These are phyloP conservation scores for Neonectria sp. DNA, from an alignment of 2,329 filamentous ascomycete species.

Conservation along the genomic window DNA sequence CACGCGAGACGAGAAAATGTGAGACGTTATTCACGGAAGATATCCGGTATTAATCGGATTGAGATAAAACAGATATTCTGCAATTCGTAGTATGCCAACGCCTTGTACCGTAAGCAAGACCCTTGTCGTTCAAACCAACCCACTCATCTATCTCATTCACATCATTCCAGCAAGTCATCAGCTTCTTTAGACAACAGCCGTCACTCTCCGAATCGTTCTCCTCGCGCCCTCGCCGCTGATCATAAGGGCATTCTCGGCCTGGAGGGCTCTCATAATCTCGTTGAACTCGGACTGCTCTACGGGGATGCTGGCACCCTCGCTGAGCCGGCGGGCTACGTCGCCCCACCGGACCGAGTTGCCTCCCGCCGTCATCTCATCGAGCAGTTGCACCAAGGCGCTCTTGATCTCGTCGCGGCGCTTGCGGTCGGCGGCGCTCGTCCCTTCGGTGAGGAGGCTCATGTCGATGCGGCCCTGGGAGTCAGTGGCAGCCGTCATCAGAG, in stretches of 20 bases:
- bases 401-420: slow-evolving; percentile 88
- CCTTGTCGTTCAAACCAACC: slow-evolving; percentile 27
- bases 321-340: slow-evolving; percentile 82
- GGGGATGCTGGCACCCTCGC: slow-evolving; percentile 78
- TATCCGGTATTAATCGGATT: slow-evolving; percentile 33
- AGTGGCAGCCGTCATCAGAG: slow-evolving; percentile 97
- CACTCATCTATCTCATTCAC: slow-evolving; percentile 44
- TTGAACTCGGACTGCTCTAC: slow-evolving; percentile 87
- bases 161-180: slow-evolving; percentile 30
- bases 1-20: background rate
- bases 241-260: slow-evolving; percentile 87
- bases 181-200: slow-evolving; percentile 44
- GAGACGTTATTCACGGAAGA: background rate
- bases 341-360: slow-evolving; percentile 80
- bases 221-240: slow-evolving; percentile 88
- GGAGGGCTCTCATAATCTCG: slow-evolving; percentile 83
- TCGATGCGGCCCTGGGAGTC: slow-evolving; percentile 94
- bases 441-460: slow-evolving; percentile 95
- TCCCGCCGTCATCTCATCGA: slow-evolving; percentile 85
- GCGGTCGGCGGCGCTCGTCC: slow-evolving; percentile 90
- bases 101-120: slow-evolving; percentile 39
- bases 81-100: slow-evolving; percentile 42
- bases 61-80: slow-evolving; percentile 34
- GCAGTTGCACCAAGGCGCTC: slow-evolving; percentile 78
- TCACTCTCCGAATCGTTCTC: slow-evolving; percentile 85